Percentiles rank a stretch among this genome's conserved stretches.
These are phyloP conservation scores for Xerocomus spinulosus DNA, from an alignment of 768 basidiomycete genomes.

Conservation along the genomic window DNA sequence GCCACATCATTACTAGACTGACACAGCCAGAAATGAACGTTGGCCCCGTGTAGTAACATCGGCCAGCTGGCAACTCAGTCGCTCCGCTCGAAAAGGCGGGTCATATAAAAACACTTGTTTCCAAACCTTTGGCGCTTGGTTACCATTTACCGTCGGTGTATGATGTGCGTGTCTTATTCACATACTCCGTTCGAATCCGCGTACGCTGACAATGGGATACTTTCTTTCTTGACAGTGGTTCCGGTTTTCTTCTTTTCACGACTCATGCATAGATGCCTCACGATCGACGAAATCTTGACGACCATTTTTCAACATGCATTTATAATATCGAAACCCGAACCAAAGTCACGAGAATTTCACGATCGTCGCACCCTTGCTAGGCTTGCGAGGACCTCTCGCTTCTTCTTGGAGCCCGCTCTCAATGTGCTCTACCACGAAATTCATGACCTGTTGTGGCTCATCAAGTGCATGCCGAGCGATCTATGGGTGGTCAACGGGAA, in stretches of 20 bases:
- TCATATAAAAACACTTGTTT: conserved; percentile 3
- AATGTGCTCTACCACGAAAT: conserved; percentile 30
- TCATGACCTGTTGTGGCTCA: conserved; percentile 29
- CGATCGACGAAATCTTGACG: conserved; percentile 32
- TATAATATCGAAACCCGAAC: conserved; percentile 25
- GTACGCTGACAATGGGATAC: not conserved
- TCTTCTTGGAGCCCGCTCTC: conserved; percentile 31
- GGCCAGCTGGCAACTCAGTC: too few relatives aligned
- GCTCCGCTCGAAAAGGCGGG: conserved; percentile 23
- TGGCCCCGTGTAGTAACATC: not conserved
- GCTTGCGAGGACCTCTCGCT: conserved; percentile 30
- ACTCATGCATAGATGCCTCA: conserved; percentile 32
- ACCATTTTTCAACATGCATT: conserved; percentile 30
- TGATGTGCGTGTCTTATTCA: conserved; percentile 17
- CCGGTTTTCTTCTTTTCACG: conserved; percentile 10
- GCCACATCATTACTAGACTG: conserved; percentile 14
- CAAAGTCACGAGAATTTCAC: conserved; percentile 26
- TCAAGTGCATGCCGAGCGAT: conserved; percentile 30
- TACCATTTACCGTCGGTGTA: conserved; percentile 19
- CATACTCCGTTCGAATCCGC: not conserved
- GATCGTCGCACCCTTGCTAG: conserved; percentile 30
- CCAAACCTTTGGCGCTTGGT: conserved; percentile 7
- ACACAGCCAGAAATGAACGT: conserved; percentile 10
- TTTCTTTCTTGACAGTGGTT: conserved; percentile 7
- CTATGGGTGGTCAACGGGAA: conserved; percentile 31